A percentile compares a stretch with the other conserved stretches of the same genome.
Conservation (phyloP, 306 rosid species). For the Gynostemma pentaphyllum region DNA sequence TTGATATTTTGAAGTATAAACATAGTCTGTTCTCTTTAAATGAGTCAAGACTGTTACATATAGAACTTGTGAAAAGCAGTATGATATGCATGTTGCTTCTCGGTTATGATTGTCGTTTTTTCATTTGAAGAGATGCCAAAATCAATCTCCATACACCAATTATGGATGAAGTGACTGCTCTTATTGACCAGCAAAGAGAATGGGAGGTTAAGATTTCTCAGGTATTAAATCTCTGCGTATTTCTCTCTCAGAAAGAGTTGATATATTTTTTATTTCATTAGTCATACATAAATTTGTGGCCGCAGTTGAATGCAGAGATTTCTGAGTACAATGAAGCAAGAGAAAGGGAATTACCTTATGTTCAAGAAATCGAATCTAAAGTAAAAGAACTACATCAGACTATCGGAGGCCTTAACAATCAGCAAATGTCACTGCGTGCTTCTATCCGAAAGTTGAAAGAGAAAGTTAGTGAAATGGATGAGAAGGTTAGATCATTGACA, state of each 20-base stretch:
- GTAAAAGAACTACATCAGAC: constrained; percentile 65
- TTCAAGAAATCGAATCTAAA: constrained; percentile 58
- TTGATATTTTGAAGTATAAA: neutral
- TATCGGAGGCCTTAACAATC: constrained; percentile 50
- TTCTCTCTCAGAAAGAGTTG: neutral
- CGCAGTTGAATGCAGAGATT: constrained; percentile 59
- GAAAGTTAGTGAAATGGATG: constrained; percentile 50
- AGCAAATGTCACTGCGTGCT: constrained; percentile 53
- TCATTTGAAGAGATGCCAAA: constrained; percentile 36
- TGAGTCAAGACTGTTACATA: neutral
- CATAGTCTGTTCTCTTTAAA: neutral
- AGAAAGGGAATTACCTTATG: constrained; percentile 58
- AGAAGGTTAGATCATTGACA: constrained; percentile 44
- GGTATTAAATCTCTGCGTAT: constrained; percentile 25
- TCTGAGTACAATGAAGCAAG: constrained; percentile 40
- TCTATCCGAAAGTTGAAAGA: constrained; percentile 53
- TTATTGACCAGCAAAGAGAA: constrained; percentile 34
- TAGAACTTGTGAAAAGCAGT: neutral
- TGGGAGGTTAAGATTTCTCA: constrained; percentile 39
- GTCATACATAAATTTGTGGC: constrained; percentile 10
- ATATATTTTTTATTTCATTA: neutral
- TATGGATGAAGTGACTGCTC: constrained; percentile 36
- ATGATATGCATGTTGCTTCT: neutral
- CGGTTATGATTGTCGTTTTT: neutral
- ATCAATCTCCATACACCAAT: constrained; percentile 32